A percentile compares a stretch with the other conserved stretches of the same genome.
Conservation (phyloP, 495 filamentous ascomycete genomes). For the Amorphotheca resinae region DNA sequence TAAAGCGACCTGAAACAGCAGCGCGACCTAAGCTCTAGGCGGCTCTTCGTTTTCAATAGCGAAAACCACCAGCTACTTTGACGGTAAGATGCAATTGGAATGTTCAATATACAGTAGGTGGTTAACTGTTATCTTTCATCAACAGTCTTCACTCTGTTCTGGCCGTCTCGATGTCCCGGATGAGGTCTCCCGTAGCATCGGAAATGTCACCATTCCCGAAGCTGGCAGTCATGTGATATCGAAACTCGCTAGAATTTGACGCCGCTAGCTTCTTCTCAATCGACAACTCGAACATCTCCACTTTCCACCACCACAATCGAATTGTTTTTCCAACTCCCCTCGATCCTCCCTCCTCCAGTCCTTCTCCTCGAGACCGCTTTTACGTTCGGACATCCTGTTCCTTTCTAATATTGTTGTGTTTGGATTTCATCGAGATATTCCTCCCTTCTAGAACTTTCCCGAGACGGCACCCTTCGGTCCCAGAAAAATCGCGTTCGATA, state of each 20-base stretch:
- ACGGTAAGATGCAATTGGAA: too few species aligned
- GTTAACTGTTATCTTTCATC: too few species aligned
- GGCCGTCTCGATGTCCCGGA: too few species aligned
- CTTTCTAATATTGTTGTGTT: constrained; percentile 19
- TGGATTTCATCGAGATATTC: constrained; percentile 5
- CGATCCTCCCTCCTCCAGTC: neutral
- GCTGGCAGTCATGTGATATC: neutral
- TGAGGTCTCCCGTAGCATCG: too few species aligned
- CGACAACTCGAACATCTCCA: neutral
- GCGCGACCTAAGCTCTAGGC: too few species aligned
- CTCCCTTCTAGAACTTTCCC: constrained; percentile 4
- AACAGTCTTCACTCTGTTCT: too few species aligned
- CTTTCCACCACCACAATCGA: neutral
- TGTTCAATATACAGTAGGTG: too few species aligned
- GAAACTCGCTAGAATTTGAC: neutral
- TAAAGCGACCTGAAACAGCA: too few species aligned
- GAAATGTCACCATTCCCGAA: too few species aligned
- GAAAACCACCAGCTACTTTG: too few species aligned
- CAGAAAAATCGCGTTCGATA: constrained; percentile 18
- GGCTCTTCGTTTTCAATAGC: too few species aligned
- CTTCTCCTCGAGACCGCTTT: constrained; percentile 12
- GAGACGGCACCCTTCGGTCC: neutral
- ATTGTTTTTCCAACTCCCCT: neutral
- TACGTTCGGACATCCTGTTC: constrained; percentile 12
- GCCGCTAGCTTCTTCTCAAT: neutral